These are phyloP conservation scores for Trypethelium eluteriae DNA, from an alignment of 495 filamentous ascomycete genomes.

Conservation along the genomic window DNA sequence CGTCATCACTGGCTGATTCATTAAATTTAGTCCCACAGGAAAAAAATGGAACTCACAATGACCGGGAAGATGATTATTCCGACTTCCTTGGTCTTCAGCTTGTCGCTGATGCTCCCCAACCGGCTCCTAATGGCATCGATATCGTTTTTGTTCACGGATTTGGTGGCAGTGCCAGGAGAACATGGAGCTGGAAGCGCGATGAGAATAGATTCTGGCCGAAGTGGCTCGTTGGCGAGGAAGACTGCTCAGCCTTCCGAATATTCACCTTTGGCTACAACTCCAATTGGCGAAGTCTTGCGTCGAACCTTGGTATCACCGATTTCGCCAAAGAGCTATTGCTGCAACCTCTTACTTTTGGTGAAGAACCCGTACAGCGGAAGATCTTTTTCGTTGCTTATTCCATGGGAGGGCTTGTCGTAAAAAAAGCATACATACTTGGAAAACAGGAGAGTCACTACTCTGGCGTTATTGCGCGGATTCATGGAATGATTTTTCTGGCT, in stretches of 20 bases:
- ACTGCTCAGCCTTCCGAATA: background rate
- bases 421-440: background rate
- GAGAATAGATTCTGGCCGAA: background rate
- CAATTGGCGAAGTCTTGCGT: background rate
- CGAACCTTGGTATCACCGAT: background rate
- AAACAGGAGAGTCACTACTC: slow-evolving; percentile 1
- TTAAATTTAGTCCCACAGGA: background rate
- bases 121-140: background rate
- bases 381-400: slow-evolving; percentile 7
- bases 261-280: slow-evolving; percentile 9
- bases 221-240: background rate
- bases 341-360: background rate
- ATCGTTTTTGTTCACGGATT: slow-evolving; percentile 2
- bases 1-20: background rate
- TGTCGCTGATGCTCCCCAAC: background rate
- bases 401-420: slow-evolving; percentile 1
- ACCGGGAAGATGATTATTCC: slow-evolving; percentile 6
- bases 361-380: too few relatives aligned
- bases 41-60: background rate
- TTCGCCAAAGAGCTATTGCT: background rate
- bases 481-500: background rate
- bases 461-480: background rate
- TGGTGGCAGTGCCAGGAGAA: background rate
- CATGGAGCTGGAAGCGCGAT: background rate
- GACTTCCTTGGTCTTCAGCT: slow-evolving; percentile 4